Evolutionary conservation across 257 asterid genomes (phyloP), one percentile per base, ranked within the genome.

Genomic region (Solanum acaule): DNA sequence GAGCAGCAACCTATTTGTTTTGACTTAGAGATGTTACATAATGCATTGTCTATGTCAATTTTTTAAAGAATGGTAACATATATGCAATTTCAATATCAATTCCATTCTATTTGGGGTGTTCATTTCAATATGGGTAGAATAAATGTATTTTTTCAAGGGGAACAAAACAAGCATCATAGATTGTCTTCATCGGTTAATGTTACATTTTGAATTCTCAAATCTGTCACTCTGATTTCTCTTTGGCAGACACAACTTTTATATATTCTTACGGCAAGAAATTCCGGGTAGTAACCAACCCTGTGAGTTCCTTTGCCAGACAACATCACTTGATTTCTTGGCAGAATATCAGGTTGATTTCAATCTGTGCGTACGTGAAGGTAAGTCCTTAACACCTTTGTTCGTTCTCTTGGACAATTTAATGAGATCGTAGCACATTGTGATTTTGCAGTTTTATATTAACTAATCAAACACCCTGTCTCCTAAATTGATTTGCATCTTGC

Each of bases 251-350:
- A 97, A 96, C 85, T 97, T 97, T 85, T 97, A 91, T 89, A 86
- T 96, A 86, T 97, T 94, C 87, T 98, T 96, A 3, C 92, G 96
- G 88, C 94, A 91, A 92, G 98, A 97, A 89, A 87, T 90, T 87
- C 84, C 89, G 2, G 95, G 95, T 49, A 93, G 88, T 86, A 93
- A 87, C 73, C 87, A 75, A 46, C 89, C 94, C 10, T 29, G 52
- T 84, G 99, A 97, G 85, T 97, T 97, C 89, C 92, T 94, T 87
- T 97, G 98, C 92, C 99, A 96, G 93, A 95, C 98, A 68, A 89
- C 97, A 56, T 95, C 98, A 4, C 86, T 97, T 79, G 98, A 97
- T 83, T 96, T 97, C 94, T 88, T 97, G 96, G 97, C 98, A 34
- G 94, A 89, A 89, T 94, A 94, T 91, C 93, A 95, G 90, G 96